Conservation (phyloP, 164 flowering plant species). For the Buxus sempervirens region DNA sequence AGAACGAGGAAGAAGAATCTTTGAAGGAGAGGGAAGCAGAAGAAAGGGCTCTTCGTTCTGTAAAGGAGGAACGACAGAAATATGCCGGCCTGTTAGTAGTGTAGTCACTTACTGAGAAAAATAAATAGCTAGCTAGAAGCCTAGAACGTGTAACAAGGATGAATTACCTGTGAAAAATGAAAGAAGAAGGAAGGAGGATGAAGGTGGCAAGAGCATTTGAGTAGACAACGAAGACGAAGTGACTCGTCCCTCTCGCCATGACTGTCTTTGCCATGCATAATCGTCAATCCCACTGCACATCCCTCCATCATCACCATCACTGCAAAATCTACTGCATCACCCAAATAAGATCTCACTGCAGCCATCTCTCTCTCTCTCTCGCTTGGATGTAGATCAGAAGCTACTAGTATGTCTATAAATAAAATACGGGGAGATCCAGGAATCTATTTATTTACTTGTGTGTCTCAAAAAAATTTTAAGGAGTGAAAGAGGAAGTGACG, state of each 20-base stretch:
- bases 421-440: not conserved
- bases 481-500: not conserved
- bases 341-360: not conserved
- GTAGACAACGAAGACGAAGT: conserved; percentile 34
- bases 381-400: not conserved
- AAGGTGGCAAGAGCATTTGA: conserved; percentile 34
- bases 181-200: conserved; percentile 30
- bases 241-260: conserved; percentile 32
- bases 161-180: conserved; percentile 20
- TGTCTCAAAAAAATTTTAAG: not conserved
- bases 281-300: conserved; percentile 24
- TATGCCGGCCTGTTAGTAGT: not conserved
- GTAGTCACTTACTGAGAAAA: not conserved
- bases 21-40: conserved; percentile 16
- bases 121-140: too few species aligned
- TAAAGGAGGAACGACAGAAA: conserved; percentile 5
- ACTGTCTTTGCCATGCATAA: conserved; percentile 39
- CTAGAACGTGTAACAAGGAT: not conserved
- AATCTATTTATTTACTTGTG: too few species aligned
- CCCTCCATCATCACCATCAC: conserved; percentile 36
- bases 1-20: conserved; percentile 28
- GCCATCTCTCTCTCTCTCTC: conserved; percentile 1
- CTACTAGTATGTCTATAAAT: too few species aligned
- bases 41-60: conserved; percentile 24
- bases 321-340: conserved; percentile 16